A percentile compares a stretch with the other conserved stretches of the same genome.
Conservation (phyloP, 129 eudicot genomes). For the Flaveria sonorensis region DNA sequence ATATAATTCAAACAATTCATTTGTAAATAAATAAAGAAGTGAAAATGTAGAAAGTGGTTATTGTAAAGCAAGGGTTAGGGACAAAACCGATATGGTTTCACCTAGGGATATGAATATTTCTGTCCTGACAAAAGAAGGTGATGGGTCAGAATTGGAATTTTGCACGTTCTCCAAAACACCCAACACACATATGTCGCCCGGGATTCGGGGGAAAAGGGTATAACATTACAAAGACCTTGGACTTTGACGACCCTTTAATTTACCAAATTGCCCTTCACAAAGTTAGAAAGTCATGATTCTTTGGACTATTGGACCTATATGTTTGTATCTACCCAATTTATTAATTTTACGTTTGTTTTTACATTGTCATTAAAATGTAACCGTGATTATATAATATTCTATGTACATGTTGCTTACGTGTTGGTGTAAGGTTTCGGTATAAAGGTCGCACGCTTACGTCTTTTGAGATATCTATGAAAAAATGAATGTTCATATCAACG, state of each 20-base stretch:
- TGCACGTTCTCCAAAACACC: slow-evolving; percentile 45
- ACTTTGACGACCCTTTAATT: slow-evolving; percentile 29
- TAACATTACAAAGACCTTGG: slow-evolving; percentile 38
- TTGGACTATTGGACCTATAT: slow-evolving; percentile 36
- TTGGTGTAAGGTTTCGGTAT: too few species aligned
- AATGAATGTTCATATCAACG: neutral
- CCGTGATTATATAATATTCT: too few species aligned
- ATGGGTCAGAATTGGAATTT: slow-evolving; percentile 37
- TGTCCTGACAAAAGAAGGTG: slow-evolving; percentile 36
- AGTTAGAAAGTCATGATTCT: slow-evolving; percentile 21
- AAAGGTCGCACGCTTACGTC: too few species aligned
- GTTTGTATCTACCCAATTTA: neutral
- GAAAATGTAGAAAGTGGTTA: neutral
- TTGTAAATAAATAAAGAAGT: neutral
- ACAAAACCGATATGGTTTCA: slow-evolving; percentile 22
- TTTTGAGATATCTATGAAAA: neutral
- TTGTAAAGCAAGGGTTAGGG: slow-evolving; percentile 4
- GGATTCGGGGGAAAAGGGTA: slow-evolving; percentile 41
- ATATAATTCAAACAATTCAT: too few species aligned
- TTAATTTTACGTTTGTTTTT: too few species aligned
- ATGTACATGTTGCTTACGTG: too few species aligned
- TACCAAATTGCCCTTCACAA: slow-evolving; percentile 20
- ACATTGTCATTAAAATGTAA: too few species aligned
- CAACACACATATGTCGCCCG: slow-evolving; percentile 44
- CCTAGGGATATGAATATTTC: slow-evolving; percentile 16